These are phyloP conservation scores for Brasilioporus rufonigricans DNA, from an alignment of 768 basidiomycete species.

Conservation along the genomic window DNA sequence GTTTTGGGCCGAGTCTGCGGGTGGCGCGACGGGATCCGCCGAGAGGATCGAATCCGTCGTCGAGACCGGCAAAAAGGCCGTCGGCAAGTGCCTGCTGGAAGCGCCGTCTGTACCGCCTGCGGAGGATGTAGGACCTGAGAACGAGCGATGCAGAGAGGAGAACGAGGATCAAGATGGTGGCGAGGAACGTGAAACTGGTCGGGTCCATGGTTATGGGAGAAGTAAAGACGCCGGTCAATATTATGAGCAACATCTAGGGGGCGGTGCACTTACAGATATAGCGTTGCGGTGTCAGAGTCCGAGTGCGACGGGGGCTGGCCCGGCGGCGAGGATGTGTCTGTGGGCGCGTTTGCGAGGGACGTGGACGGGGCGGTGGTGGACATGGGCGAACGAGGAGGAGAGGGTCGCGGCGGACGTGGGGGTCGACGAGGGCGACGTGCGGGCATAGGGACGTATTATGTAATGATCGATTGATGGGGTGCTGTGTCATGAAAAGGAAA, in stretches of 20 bases:
- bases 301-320: conserved; percentile 4
- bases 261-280: conserved; percentile 31
- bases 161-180: conserved; percentile 66
- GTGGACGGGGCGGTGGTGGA: conserved; percentile 1
- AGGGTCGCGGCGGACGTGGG: too few relatives aligned
- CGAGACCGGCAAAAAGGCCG: conserved; percentile 39
- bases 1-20: conserved; percentile 10
- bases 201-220: conserved; percentile 12
- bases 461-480: conserved; percentile 23
- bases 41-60: neutral
- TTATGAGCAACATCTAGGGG: conserved; percentile 1
- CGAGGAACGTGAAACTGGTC: conserved; percentile 66
- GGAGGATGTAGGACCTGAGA: conserved; percentile 58
- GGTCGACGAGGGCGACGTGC: neutral
- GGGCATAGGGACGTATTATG: conserved; percentile 8
- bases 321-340: conserved; percentile 1
- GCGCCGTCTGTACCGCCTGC: conserved; percentile 54
- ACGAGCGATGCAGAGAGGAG: conserved; percentile 63
- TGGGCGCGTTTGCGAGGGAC: neutral
- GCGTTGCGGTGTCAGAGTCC: conserved; percentile 18
- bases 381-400: too few relatives aligned
- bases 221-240: neutral
- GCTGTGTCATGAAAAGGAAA: conserved; percentile 21
- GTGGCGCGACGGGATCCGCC: conserved; percentile 2
- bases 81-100: conserved; percentile 53